Evolutionary conservation across 306 rosid genomes (phyloP).

Genomic region (Dalbergia oliveri): DNA sequence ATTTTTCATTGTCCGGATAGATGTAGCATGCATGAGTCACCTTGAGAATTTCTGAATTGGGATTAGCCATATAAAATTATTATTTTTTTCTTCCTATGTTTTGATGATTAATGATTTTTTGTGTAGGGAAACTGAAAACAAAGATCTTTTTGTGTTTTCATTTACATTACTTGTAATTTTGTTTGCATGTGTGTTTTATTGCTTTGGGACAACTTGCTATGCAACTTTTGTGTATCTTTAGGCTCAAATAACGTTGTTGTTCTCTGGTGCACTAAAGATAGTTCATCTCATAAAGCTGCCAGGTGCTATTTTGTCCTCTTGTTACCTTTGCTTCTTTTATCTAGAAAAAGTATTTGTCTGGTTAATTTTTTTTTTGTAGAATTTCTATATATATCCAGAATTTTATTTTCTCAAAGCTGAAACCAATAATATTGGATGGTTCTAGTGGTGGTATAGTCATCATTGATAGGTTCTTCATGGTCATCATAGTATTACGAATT

Average conservation of each 20-base stretch:
- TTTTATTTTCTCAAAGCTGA: neutral
- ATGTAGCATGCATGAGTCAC: neutral
- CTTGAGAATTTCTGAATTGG: conserved; percentile 1
- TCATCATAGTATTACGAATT: neutral
- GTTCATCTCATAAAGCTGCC: neutral
- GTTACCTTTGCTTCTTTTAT: neutral
- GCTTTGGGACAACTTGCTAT: neutral
- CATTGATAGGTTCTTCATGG: neutral
- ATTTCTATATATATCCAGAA: too few species aligned
- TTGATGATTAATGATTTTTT: neutral
- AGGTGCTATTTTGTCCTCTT: neutral
- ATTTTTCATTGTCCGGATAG: neutral
- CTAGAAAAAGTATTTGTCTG: neutral
- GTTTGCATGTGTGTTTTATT: neutral
- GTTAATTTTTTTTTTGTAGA: neutral
- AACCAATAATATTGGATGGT: neutral
- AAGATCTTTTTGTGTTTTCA: neutral
- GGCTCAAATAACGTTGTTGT: too few species aligned
- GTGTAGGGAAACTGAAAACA: neutral
- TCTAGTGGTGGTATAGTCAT: neutral
- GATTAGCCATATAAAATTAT: neutral
- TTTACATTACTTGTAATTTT: neutral
- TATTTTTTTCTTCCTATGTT: neutral
- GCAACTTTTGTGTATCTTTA: neutral
- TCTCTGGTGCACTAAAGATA: neutral